Evolutionary conservation across 2,329 filamentous ascomycete species (phyloP).

Genomic region (Fusarium nanum): DNA sequence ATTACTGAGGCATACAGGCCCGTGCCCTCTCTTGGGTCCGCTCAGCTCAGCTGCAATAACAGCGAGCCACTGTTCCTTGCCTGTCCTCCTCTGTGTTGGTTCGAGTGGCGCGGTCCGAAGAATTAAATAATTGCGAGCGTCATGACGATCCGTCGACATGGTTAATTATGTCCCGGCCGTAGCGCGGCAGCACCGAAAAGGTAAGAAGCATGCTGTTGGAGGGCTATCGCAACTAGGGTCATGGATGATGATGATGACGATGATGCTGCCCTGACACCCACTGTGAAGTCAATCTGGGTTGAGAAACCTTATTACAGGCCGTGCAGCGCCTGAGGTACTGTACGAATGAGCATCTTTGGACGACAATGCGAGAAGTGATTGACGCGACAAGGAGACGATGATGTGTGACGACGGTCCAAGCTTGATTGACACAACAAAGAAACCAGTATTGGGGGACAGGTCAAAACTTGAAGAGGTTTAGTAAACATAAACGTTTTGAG

Average conservation of each 20-base stretch:
- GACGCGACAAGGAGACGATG: not conserved
- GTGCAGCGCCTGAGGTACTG: not conserved
- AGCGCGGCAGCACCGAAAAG: slow-evolving; percentile 38
- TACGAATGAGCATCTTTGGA: not conserved
- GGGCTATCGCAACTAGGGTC: slow-evolving; percentile 12
- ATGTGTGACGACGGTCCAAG: not conserved
- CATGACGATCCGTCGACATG: slow-evolving; percentile 31
- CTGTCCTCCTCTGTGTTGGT: not conserved
- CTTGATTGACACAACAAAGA: not conserved
- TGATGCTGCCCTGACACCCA: slow-evolving; percentile 44
- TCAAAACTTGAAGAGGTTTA: slow-evolving; percentile 15
- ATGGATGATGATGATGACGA: slow-evolving; percentile 38
- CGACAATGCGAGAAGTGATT: not conserved
- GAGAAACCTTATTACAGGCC: slow-evolving; percentile 10
- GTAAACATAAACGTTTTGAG: slow-evolving; percentile 13
- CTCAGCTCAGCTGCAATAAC: slow-evolving; percentile 1
- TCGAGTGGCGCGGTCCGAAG: slow-evolving; percentile 26
- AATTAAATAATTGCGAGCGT: slow-evolving; percentile 18
- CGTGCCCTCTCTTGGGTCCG: not conserved
- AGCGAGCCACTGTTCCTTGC: slow-evolving; percentile 20
- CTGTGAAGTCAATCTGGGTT: slow-evolving; percentile 15
- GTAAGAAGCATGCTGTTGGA: slow-evolving; percentile 22
- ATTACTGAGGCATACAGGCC: slow-evolving; percentile 12
- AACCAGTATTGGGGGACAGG: not conserved
- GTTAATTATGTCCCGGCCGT: slow-evolving; percentile 23